These are phyloP conservation scores for Daldinia decipiens DNA, from an alignment of 495 filamentous ascomycete genomes.

Conservation along the genomic window DNA sequence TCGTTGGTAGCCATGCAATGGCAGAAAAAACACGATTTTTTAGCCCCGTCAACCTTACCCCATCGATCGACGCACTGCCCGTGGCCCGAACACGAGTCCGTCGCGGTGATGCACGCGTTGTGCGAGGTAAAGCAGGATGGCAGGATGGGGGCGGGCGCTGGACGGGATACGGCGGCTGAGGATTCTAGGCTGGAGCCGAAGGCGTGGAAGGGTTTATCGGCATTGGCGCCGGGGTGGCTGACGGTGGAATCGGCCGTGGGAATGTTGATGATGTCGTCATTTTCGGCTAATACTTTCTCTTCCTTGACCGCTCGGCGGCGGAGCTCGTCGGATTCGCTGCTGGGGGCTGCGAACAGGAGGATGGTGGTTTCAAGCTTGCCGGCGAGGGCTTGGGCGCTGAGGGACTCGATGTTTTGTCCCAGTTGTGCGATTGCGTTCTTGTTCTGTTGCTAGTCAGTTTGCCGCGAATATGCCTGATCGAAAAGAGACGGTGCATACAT, in stretches of 20 bases:
- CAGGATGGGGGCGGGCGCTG: constrained; percentile 63
- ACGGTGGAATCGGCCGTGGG: constrained; percentile 39
- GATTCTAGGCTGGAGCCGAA: constrained; percentile 33
- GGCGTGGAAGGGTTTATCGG: constrained; percentile 43
- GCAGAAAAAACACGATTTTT: constrained; percentile 77
- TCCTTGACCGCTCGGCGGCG: constrained; percentile 48
- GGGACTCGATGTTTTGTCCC: constrained; percentile 48
- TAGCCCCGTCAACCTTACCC: constrained; percentile 44
- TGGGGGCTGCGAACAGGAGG: constrained; percentile 50
- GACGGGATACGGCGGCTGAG: constrained; percentile 23
- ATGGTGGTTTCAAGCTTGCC: constrained; percentile 60
- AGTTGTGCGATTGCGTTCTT: constrained; percentile 47
- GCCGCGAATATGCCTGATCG: too few species aligned
- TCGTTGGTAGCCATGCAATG: constrained; percentile 66
- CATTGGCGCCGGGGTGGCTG: constrained; percentile 19
- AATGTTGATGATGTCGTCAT: constrained; percentile 28
- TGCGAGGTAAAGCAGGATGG: constrained; percentile 75
- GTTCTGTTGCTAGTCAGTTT: constrained; percentile 35
- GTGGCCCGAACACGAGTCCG: constrained; percentile 79
- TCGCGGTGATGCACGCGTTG: constrained; percentile 68
- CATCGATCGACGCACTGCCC: constrained; percentile 74
- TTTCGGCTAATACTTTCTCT: constrained; percentile 50
- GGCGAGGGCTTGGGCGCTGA: constrained; percentile 46
- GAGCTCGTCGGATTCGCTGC: constrained; percentile 48
- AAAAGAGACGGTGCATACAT: constrained; percentile 42